Evolutionary conservation across 148 eudicot species (phyloP), one percentile per base, ranked within the genome.

Genomic region (Rhododendron henanense): DNA sequence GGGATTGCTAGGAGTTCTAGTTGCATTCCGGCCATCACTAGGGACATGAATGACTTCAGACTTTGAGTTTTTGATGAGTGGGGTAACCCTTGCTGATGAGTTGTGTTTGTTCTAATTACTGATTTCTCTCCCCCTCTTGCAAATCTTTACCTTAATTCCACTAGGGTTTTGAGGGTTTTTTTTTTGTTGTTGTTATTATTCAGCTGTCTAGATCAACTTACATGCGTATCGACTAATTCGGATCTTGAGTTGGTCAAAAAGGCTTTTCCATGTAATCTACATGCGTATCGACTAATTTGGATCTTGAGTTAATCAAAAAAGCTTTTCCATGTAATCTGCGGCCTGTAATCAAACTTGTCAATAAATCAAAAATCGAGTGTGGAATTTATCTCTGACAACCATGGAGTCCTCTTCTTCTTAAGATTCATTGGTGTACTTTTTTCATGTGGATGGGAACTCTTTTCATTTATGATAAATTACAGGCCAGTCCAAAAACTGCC

Each of bases 1-100:
- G 92, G 92, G 37, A 90, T 95, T 33, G 81, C 94, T 10, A 90
- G 98, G 88, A 95, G 98, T 89, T 93, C 98, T 0, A 95, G 98
- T 77, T 95, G 98, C 71, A 95, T 93, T 79, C 94, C 98, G 18
- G 93, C 92, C 21, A 88, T 94, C 74, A 90, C 92, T 7, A 91
- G 90, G 81, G 94, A 90, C 74, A 86, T 93, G 84, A 91, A 84
- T 75, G 84, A 86, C 25, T 28, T 86, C 48, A 55, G 69, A 25
- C 23, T 81, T 59, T 5, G 10, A 23, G 67, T 21, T 21, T 41
- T 6, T 41, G 1, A 41, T 41, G 45, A 41, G 45, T 41, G 45
- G 45, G 45, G 63, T 57, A 19, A 57, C 7, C 63, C 63, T 5
- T 14, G 18, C 6, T 55, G 2, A 19, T 57, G 63, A 57, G 63